These are phyloP conservation scores for Plasmopara muralis DNA, from an alignment of 352 stramenopile genomes.

Conservation along the genomic window DNA sequence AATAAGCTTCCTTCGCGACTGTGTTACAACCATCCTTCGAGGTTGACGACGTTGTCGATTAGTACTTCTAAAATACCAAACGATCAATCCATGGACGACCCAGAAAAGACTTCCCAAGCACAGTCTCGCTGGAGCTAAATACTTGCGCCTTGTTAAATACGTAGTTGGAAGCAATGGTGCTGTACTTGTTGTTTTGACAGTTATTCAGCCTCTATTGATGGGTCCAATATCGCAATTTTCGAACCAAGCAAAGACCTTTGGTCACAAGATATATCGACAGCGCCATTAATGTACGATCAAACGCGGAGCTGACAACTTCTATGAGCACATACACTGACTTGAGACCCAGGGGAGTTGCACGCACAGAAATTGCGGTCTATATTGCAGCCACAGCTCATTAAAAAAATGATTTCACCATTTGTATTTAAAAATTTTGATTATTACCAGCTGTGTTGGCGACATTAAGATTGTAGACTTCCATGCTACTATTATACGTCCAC, in stretches of 20 bases:
- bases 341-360: constrained; percentile 7
- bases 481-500: not conserved
- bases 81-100: constrained; percentile 11
- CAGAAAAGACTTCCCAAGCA: constrained; percentile 4
- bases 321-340: constrained; percentile 7
- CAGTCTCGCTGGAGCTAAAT: not conserved
- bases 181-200: constrained; percentile 7
- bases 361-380: constrained; percentile 6
- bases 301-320: constrained; percentile 3
- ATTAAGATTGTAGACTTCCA: constrained; percentile 13
- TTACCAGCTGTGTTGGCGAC: constrained; percentile 10
- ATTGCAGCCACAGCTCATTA: constrained; percentile 6
- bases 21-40: constrained; percentile 1
- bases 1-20: too few species aligned
- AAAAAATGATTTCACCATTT: too few species aligned
- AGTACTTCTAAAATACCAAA: constrained; percentile 6
- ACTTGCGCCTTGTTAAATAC: constrained; percentile 14
- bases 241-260: constrained; percentile 3
- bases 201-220: not conserved
- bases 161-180: constrained; percentile 6
- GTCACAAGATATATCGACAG: constrained; percentile 9
- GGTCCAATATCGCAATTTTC: constrained; percentile 2
- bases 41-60: constrained; percentile 6
- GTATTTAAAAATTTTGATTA: not conserved
- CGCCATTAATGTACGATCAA: constrained; percentile 4